These are phyloP conservation scores for Dendrobium nobile DNA, from an alignment of 106 monocot genomes.

Conservation along the genomic window DNA sequence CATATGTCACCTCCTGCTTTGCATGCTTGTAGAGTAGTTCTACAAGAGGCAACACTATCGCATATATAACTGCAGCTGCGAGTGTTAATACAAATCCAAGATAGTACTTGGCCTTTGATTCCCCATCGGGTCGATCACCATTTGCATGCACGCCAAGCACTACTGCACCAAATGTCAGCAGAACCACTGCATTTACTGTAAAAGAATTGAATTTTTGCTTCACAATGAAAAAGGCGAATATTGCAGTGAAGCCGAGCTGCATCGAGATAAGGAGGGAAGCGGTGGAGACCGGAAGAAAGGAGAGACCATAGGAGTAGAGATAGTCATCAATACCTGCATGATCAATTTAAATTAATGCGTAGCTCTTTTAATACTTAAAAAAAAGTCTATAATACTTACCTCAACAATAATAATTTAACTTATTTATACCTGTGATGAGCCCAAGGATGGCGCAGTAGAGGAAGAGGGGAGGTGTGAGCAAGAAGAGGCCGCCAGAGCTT, in stretches of 20 bases:
- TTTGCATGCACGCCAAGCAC: slow-evolving; percentile 12
- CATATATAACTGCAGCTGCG: slow-evolving; percentile 7
- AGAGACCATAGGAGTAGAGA: slow-evolving; percentile 20
- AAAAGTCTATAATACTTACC: too few relatives aligned
- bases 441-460: slow-evolving; percentile 1
- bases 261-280: slow-evolving; percentile 14
- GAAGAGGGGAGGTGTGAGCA: slow-evolving; percentile 5
- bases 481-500: neutral
- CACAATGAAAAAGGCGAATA: slow-evolving; percentile 22
- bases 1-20: slow-evolving; percentile 6
- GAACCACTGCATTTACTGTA: slow-evolving; percentile 21
- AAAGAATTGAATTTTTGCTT: slow-evolving; percentile 15
- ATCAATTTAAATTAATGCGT: too few relatives aligned
- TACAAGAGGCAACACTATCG: slow-evolving; percentile 19
- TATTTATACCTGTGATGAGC: neutral
- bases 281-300: slow-evolving; percentile 21
- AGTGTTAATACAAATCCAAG: slow-evolving; percentile 20
- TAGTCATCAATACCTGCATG: slow-evolving; percentile 5
- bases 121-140: slow-evolving; percentile 18
- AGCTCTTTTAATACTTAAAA: too few relatives aligned
- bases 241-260: slow-evolving; percentile 20
- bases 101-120: slow-evolving; percentile 7
- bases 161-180: slow-evolving; percentile 24
- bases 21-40: slow-evolving; percentile 21
- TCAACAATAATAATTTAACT: too few relatives aligned